phyloP scores from a whole-genome alignment of 768 basidiomycete species.

The Omphalotus guepiniiformis region DNA sequence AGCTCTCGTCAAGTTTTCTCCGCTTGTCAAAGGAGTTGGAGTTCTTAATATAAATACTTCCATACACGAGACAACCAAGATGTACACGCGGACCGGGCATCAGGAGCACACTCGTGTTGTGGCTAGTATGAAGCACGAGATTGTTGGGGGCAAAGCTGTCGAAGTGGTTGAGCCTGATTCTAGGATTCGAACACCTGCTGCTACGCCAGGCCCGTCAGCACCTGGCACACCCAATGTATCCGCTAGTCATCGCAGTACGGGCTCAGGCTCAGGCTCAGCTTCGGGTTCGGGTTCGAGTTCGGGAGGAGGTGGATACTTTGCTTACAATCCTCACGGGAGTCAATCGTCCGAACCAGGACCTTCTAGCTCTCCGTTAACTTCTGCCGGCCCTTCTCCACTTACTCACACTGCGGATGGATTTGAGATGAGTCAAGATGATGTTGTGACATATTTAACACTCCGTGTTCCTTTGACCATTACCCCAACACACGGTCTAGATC shows the following conservation, averaged over 20 bases:
- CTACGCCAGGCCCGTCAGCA: conserved; percentile 3
- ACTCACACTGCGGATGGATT: conserved; percentile 19
- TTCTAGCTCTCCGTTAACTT: conserved; percentile 4
- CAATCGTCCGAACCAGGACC: neutral
- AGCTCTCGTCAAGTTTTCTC: conserved; percentile 81
- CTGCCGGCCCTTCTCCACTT: conserved; percentile 1
- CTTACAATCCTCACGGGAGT: neutral
- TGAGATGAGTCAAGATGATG: conserved; percentile 35
- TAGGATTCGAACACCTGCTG: neutral
- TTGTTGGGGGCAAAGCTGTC: conserved; percentile 55
- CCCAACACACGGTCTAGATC: conserved; percentile 72
- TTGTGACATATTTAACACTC: conserved; percentile 58
- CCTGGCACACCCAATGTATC: conserved; percentile 10
- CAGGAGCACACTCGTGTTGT: conserved; percentile 63
- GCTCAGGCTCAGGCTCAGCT: neutral
- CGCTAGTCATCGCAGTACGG: neutral
- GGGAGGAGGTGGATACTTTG: conserved; percentile 5
- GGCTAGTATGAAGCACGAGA: conserved; percentile 62
- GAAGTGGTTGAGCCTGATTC: conserved; percentile 21
- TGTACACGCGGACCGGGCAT: conserved; percentile 46
- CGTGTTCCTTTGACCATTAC: conserved; percentile 56
- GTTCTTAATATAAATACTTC: conserved; percentile 64
- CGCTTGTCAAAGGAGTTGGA: conserved; percentile 77
- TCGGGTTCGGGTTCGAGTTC: neutral
- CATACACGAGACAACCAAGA: conserved; percentile 71